phyloP scores from a whole-genome alignment of 495 filamentous ascomycete species.

The Penicillium bialowiezense region DNA sequence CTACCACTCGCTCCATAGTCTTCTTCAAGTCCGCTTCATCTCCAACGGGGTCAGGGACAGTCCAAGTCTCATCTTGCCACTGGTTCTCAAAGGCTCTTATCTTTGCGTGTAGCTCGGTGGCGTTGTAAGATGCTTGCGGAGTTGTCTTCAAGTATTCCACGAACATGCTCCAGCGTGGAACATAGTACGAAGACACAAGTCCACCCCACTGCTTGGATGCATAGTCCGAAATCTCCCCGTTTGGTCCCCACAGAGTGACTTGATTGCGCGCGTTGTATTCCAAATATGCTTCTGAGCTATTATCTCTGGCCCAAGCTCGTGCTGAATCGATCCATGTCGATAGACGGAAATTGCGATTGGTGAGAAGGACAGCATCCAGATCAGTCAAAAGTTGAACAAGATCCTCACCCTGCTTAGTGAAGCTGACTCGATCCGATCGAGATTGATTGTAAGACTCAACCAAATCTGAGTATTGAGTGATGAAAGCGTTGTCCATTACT shows the following conservation, averaged over 20 bases:
- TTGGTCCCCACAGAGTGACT: conserved; percentile 53
- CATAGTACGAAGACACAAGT: conserved; percentile 47
- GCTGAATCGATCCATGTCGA: conserved; percentile 42
- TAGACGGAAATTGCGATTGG: conserved; percentile 44
- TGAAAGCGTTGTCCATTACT: conserved; percentile 48
- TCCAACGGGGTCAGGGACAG: conserved; percentile 10
- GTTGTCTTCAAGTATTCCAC: conserved; percentile 41
- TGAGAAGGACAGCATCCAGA: conserved; percentile 44
- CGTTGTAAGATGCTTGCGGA: background rate
- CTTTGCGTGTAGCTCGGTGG: conserved; percentile 22
- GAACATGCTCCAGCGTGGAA: conserved; percentile 48
- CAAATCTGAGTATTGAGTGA: conserved; percentile 34
- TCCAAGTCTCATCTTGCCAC: conserved; percentile 37
- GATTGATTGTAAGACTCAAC: conserved; percentile 32
- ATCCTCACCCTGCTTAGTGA: conserved; percentile 25
- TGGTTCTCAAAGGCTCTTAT: conserved; percentile 36
- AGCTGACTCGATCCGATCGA: conserved; percentile 9
- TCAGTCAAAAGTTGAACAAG: conserved; percentile 32
- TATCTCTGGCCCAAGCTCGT: conserved; percentile 27
- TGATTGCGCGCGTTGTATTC: conserved; percentile 54
- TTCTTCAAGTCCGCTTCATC: conserved; percentile 13
- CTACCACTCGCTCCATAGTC: conserved; percentile 14
- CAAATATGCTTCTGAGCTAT: conserved; percentile 33
- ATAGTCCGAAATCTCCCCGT: conserved; percentile 50
- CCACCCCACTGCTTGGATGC: conserved; percentile 50